Base-by-base conservation (phyloP, 345 rosid genomes). In the Pistacia integerrima region DNA sequence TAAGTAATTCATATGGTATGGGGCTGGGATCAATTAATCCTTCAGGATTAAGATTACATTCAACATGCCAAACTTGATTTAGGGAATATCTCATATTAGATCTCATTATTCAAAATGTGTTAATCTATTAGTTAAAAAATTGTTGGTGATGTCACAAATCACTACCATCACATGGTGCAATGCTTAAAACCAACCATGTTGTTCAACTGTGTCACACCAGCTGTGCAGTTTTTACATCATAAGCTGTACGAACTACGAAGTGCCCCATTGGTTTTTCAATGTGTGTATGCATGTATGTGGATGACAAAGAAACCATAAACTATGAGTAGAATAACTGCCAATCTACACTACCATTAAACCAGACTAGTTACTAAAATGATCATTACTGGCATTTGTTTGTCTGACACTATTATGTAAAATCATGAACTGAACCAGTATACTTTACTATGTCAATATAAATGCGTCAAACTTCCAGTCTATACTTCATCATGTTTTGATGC, bases 61-160 rank as follows among this genome's bases (percentile, higher is more conserved):
- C 52, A 1, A 49, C 38, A 16, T 51, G 22, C 33, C 59, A 28
- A 51, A 5, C 16, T 51, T 28, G 38, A 28, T 51, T 25, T 48
- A 25, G n/a, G 12, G 38, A 5, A 48, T 51, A 48, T 11, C 36
- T 4, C 7, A 33, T 54, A 48, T 6, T 22, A 22, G 51, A 28
- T 68, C 41, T 68, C 1, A 68, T 49, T 2, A 4, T 20, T 25
- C 59, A 49, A 51, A 28, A 49, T 4, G 18, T 28, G 58, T 28
- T 51, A 68, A 28, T 68, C 25, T 17, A 68, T 25, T 68, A 14
- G 72, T 68, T 68, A n/a, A 49, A 4, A 25, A 68, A 38, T 68
- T 51, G 0, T 49, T 13, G 11, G 44, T 4, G 18, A 8, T 18
- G 14, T 51, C 3, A n/a, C 57, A 13, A 1, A 68, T 12, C 7